A percentile compares a stretch with the other conserved stretches of the same genome.
Evolutionary conservation across 305 asterid species (phyloP).

Genomic region (Fraxinus xanthoxyloides): DNA sequence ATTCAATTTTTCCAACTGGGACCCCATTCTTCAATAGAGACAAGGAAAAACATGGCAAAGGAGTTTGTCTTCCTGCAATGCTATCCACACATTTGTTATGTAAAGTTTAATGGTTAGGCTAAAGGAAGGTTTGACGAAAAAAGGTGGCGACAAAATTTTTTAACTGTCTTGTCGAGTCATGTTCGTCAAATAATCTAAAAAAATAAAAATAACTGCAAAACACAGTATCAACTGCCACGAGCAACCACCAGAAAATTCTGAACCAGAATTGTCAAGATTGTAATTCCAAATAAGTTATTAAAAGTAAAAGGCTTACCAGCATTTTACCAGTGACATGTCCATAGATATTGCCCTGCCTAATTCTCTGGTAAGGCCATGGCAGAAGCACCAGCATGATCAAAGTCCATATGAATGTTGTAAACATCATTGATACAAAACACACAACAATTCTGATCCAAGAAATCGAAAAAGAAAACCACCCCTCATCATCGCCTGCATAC

Average conservation of each 20-base stretch:
- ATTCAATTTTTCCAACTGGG: too few species aligned
- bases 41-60: neutral
- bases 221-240: neutral
- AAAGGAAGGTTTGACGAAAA: neutral
- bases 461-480: slow-evolving; percentile 25
- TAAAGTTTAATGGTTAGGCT: neutral
- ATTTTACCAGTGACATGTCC: slow-evolving; percentile 47
- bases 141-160: neutral
- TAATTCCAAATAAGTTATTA: neutral
- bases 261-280: neutral
- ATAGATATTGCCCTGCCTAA: slow-evolving; percentile 46
- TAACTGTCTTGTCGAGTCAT: neutral
- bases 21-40: neutral
- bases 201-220: neutral
- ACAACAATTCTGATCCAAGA: slow-evolving; percentile 43
- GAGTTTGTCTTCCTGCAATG: neutral
- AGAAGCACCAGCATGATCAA: slow-evolving; percentile 42
- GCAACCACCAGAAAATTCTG: neutral
- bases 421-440: slow-evolving; percentile 37
- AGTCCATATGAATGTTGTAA: slow-evolving; percentile 45
- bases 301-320: slow-evolving; percentile 28
- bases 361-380: slow-evolving; percentile 51
- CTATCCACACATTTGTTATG: neutral
- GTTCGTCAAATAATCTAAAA: neutral
- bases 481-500: slow-evolving; percentile 21